Base-by-base conservation (phyloP, 257 asterid genomes). In the Forsythia suspensa region DNA sequence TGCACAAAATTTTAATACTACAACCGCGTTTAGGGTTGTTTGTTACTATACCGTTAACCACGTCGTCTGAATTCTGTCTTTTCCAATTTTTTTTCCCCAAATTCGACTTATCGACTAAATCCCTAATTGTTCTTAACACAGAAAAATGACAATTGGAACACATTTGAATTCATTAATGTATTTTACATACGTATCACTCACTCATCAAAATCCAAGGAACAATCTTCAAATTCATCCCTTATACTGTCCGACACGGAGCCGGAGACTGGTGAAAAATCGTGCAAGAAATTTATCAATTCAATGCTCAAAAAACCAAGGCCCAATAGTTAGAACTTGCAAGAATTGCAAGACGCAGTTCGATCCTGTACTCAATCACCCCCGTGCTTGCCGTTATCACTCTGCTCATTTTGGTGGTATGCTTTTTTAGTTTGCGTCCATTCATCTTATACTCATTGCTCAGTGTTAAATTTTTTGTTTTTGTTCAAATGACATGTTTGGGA, bases 331-430 rank as follows among this genome's bases (percentile, higher is more conserved):
- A 86, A 93, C 98, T 43, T 95, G 99, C 91, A 90, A 84, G 88
- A 85, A 88, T 79, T 95, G 99, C 91, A 95, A 93, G 86, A 73
- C 83, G 63, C 97, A 92, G 86, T 95, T 89, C 87, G 96, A 95
- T 55, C 97, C 98, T 79, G 57, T 80, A 80, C 94, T 90, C 76
- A 95, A 95, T 82, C 88, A 95, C 82, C 95, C 95, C 52, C 90
- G 88, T 24, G 91, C 99, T 84, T 95, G 99, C 87, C 85, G 94
- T 71, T 86, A 82, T 83, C 99, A 95, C 82, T 76, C 97, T 68
- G 92, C 99, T 59, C 99, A 95, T 90, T 95, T 90, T 70, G 98
- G 99, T 21, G 99, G 99, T 95, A 88, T 63, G 55, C 73, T 15
- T 81, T 71, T 24, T 16, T 4, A 55, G 24, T 55, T 55, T 55